Base-by-base conservation (phyloP, 2,329 filamentous ascomycete species). In the Chaetomium olivaceum region DNA sequence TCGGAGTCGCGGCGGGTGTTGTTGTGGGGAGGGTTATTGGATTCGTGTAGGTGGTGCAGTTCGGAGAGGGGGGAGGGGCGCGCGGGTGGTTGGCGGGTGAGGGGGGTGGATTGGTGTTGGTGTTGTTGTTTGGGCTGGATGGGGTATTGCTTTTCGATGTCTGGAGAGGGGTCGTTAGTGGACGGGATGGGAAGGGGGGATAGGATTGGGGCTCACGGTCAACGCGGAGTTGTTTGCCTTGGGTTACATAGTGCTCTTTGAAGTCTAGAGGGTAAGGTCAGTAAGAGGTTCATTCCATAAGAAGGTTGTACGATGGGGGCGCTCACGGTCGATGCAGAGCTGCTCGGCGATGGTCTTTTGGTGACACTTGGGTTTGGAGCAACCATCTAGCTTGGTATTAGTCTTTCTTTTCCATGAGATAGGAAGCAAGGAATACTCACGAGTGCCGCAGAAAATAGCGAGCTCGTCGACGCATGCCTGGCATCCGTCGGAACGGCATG, bases 251-350 rank as follows among this genome's bases (percentile, higher is more conserved):
- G 4, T 68, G 67, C 4, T 64, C 65, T 64, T 68, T 71, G 50
- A 72, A 68, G 52, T 72, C 71, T 72, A n/a, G 6, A 6, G n/a
- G 33, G 54, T 1, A 31, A 9, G 39, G 21, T 56, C n/a, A n/a
- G 46, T 23, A 11, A n/a, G 3, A 25, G 31, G 31, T 7, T 43
- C 6, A 27, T 7, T 43, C 6, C 1, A 27, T 25, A 8, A n/a
- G 14, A 7, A 19, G 39, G 7, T 43, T n/a, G 14, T 23, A 21
- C 1, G 7, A 21, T 23, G 7, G n/a, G 3, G 33, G 11, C 6
- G n/a, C 7, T 25, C 46, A 72, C 71, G 69, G 48, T 69, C 67
- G 2, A 69, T 29, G 54, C 71, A 72, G 51, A 72, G 66, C 7
- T 63, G 39, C 51, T 72, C 71, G 43, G 64, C 67, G 8, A 70